A percentile compares a stretch with the other conserved stretches of the same genome.
These are phyloP conservation scores for Citrullus amarus DNA, from an alignment of 306 rosid species.

Conservation along the genomic window DNA sequence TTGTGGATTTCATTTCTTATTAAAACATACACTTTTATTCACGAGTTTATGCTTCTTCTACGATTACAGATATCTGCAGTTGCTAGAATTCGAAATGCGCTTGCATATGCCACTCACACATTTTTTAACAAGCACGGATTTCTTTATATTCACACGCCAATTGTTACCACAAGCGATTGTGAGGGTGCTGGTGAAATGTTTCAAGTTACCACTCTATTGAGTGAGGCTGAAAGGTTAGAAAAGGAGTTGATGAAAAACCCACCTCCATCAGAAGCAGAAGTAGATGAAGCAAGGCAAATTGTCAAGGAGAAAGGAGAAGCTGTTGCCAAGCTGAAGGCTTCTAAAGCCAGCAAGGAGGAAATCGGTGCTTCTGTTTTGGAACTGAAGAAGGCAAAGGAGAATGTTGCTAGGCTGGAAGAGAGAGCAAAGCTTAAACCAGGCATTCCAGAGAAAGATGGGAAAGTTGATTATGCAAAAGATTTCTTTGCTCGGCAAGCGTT, in stretches of 20 bases:
- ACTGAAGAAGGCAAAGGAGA: slow-evolving; percentile 69
- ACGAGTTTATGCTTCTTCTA: neutral
- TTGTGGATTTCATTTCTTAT: neutral
- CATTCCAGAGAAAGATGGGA: slow-evolving; percentile 76
- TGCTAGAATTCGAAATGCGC: slow-evolving; percentile 75
- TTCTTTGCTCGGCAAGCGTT: slow-evolving; percentile 98
- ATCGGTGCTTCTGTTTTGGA: slow-evolving; percentile 50
- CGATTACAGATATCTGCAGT: slow-evolving; percentile 69
- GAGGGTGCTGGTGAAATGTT: slow-evolving; percentile 99
- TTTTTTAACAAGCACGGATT: slow-evolving; percentile 71
- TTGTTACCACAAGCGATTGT: slow-evolving; percentile 91
- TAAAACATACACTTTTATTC: neutral
- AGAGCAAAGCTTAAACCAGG: slow-evolving; percentile 81
- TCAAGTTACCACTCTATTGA: slow-evolving; percentile 86
- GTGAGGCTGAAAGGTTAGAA: slow-evolving; percentile 76
- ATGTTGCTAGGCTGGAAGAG: slow-evolving; percentile 46
- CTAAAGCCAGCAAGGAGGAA: slow-evolving; percentile 54
- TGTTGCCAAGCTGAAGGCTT: slow-evolving; percentile 61
- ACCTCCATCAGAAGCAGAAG: slow-evolving; percentile 61
- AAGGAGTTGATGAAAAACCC: slow-evolving; percentile 69
- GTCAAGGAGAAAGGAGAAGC: slow-evolving; percentile 59
- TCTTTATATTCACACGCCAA: slow-evolving; percentile 85
- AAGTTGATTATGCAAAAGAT: slow-evolving; percentile 66
- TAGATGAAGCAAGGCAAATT: slow-evolving; percentile 51
- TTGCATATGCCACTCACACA: slow-evolving; percentile 79